These are phyloP conservation scores for Microdochium paspali DNA, from an alignment of 2,329 filamentous ascomycete species.

Conservation along the genomic window DNA sequence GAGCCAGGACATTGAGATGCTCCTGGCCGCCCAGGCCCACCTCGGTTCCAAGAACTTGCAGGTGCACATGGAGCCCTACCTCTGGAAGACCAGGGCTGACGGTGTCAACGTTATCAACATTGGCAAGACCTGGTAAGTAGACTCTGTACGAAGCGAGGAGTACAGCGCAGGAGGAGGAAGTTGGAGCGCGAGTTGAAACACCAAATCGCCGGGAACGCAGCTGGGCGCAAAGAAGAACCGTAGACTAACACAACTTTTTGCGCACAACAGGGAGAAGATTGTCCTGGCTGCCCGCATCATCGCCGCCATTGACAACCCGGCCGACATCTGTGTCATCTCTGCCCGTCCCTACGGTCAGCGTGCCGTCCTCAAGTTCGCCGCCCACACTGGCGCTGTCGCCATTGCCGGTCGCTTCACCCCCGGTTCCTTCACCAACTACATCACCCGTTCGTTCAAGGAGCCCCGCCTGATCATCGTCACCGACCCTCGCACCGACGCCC, in stretches of 20 bases:
- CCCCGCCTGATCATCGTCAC: constrained; percentile 98
- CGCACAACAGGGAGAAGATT: constrained; percentile 83
- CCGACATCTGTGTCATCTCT: constrained; percentile 98
- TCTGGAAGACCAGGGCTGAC: constrained; percentile 98
- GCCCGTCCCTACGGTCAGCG: constrained; percentile 99
- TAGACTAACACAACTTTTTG: constrained; percentile 11
- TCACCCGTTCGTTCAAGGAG: constrained; percentile 99
- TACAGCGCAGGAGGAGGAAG: background rate
- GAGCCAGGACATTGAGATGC: constrained; percentile 98
- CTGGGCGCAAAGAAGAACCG: background rate
- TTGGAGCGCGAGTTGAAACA: background rate
- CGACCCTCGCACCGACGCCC: constrained; percentile 97
- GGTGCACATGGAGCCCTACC: constrained; percentile 98
- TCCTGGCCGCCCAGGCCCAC: constrained; percentile 93
- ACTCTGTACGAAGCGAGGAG: background rate
- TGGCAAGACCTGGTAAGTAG: constrained; percentile 94
- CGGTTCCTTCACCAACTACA: constrained; percentile 99
- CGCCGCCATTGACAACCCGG: constrained; percentile 97
- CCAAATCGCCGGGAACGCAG: background rate
- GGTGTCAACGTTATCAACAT: constrained; percentile 99
- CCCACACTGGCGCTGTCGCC: constrained; percentile 94
- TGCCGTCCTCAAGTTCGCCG: constrained; percentile 98
- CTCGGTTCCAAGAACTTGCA: constrained; percentile 98
- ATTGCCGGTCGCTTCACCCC: constrained; percentile 99
- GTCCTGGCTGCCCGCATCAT: constrained; percentile 98